phyloP scores from a whole-genome alignment of 768 basidiomycete genomes.

The Daedaleopsis sinensis region DNA sequence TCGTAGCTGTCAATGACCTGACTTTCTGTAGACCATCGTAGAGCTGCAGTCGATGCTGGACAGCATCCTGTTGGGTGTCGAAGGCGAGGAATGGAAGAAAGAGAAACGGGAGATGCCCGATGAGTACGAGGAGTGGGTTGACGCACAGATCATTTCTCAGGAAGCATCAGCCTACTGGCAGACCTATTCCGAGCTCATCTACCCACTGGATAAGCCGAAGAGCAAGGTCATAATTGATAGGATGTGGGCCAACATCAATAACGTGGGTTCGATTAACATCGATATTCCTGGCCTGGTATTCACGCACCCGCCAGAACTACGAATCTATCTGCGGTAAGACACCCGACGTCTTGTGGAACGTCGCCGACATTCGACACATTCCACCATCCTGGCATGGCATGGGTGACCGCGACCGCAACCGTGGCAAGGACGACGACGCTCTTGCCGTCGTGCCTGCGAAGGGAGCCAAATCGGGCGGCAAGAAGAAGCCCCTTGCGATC shows the following conservation, averaged over 20 bases:
- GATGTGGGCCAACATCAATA: slow-evolving; percentile 68
- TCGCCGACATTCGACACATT: slow-evolving; percentile 52
- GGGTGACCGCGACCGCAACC: slow-evolving; percentile 34
- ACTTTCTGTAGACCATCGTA: slow-evolving; percentile 53
- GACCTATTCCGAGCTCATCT: slow-evolving; percentile 58
- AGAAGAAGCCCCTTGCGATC: slow-evolving; percentile 51
- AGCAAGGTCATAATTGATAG: slow-evolving; percentile 51
- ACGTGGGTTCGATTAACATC: slow-evolving; percentile 40
- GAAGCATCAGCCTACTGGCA: slow-evolving; percentile 53
- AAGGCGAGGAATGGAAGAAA: slow-evolving; percentile 55
- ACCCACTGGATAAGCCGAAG: slow-evolving; percentile 61
- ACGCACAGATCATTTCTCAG: slow-evolving; percentile 66
- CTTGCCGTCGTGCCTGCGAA: slow-evolving; percentile 26
- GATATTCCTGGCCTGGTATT: background rate
- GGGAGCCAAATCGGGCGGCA: slow-evolving; percentile 24
- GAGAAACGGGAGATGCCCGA: slow-evolving; percentile 56
- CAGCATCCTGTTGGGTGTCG: slow-evolving; percentile 57
- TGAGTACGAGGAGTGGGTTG: slow-evolving; percentile 65
- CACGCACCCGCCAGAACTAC: slow-evolving; percentile 55
- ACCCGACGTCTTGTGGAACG: slow-evolving; percentile 66
- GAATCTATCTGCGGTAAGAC: slow-evolving; percentile 49
- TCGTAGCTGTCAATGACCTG: background rate
- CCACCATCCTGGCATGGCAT: slow-evolving; percentile 63
- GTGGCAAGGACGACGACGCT: slow-evolving; percentile 27
- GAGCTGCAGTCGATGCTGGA: slow-evolving; percentile 70